Base-by-base conservation (phyloP, 495 filamentous ascomycete genomes). In the Xylaria castorea region DNA sequence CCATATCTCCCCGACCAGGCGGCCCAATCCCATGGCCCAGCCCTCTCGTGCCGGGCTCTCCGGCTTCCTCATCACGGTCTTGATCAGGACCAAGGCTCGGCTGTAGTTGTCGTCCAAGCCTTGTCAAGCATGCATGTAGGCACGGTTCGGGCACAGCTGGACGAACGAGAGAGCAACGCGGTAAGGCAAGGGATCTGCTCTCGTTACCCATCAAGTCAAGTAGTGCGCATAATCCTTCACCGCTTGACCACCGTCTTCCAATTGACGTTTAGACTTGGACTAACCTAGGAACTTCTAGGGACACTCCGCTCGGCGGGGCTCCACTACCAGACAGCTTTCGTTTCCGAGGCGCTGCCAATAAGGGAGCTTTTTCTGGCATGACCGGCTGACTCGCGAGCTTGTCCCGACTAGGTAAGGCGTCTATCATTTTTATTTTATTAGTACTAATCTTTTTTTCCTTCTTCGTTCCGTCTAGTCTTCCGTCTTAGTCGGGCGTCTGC, bases 171-270 rank as follows among this genome's bases (percentile, higher is more conserved):
- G 62, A 25, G 53, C 60, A 25, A 12, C 40, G 60, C 20, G 32
- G 30, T 46, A 44, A 42, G 50, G 30, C n/a, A 46, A 58, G 61
- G 61, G 70, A 71, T 72, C 70, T 60, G 18, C 42, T 64, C 46
- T 71, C 61, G 62, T 72, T 51, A 20, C 40, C 57, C 71, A 60
- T 66, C 51, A n/a, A n/a, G n/a, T n/a, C n/a, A n/a, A 53, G 64
- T 51, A 75, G 71, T 67, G 68, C 76, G 76, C 74, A 80, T 76
- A 75, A 74, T 75, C 63, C 78, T 77, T 80, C 78, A 80, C 78
- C 78, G 78, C 78, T 78, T 76, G 62, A 75, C 75, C 69, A 68
- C 69, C 58, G 65, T 57, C 53, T 68, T 69, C 65, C 65, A 71
- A 76, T 68, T 72, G 62, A 42, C 63, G 71, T 73, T 53, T 75